These are phyloP conservation scores for Alternaria sp. DNA, from an alignment of 2,329 filamentous ascomycete species.

Conservation along the genomic window DNA sequence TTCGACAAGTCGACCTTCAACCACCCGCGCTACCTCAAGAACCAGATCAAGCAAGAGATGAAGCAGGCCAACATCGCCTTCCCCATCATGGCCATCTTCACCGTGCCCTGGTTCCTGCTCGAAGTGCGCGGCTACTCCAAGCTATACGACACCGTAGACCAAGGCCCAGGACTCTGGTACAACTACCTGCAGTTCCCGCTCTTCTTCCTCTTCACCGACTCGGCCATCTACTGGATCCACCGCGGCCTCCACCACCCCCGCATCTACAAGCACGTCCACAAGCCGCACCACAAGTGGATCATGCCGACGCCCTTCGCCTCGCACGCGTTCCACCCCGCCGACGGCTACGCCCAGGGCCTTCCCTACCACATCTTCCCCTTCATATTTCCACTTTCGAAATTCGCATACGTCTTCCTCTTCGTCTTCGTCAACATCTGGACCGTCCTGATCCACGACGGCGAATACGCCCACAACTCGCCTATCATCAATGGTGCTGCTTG, in stretches of 20 bases:
- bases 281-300: conserved; percentile 99
- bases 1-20: conserved; percentile 90
- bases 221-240: conserved; percentile 91
- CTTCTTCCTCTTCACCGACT: conserved; percentile 88
- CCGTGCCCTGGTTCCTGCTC: conserved; percentile 77
- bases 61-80: conserved; percentile 76
- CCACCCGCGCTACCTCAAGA: conserved; percentile 94
- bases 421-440: conserved; percentile 97
- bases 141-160: conserved; percentile 80
- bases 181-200: conserved; percentile 83
- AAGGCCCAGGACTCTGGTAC: conserved; percentile 80
- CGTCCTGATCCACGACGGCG: conserved; percentile 93
- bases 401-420: conserved; percentile 85
- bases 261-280: conserved; percentile 89
- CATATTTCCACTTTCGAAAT: conserved; percentile 89
- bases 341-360: conserved; percentile 85
- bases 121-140: conserved; percentile 86
- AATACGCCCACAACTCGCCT: conserved; percentile 90
- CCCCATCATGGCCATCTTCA: conserved; percentile 83
- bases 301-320: conserved; percentile 94
- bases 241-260: conserved; percentile 79
- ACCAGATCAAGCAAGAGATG: conserved; percentile 88
- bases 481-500: conserved; percentile 93
- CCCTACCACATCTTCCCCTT: conserved; percentile 95
- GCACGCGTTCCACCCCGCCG: conserved; percentile 92